These are phyloP conservation scores for Lachnellula occidentalis DNA, from an alignment of 2,329 filamentous ascomycete species.

Conservation along the genomic window DNA sequence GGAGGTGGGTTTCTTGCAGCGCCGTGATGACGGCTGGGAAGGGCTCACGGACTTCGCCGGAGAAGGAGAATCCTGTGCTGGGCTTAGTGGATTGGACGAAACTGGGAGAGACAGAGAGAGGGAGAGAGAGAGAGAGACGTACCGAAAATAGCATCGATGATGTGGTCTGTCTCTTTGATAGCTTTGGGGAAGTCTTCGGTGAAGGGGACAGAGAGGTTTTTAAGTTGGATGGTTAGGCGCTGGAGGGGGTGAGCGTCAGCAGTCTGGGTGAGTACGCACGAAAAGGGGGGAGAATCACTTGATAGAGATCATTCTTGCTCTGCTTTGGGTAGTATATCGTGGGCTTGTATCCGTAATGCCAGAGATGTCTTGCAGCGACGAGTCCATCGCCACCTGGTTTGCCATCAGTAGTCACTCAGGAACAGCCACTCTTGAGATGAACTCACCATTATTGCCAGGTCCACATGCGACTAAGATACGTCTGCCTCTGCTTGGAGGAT, in stretches of 20 bases:
- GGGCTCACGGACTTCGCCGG: slow-evolving; percentile 85
- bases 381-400: slow-evolving; percentile 79
- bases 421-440: neutral
- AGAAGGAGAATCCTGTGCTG: slow-evolving; percentile 75
- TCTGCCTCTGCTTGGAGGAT: slow-evolving; percentile 66
- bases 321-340: slow-evolving; percentile 91
- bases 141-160: slow-evolving; percentile 94
- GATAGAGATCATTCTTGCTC: slow-evolving; percentile 83
- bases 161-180: slow-evolving; percentile 64
- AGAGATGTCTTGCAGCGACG: slow-evolving; percentile 86
- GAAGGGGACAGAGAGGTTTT: slow-evolving; percentile 78
- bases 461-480: slow-evolving; percentile 86
- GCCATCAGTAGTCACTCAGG: neutral
- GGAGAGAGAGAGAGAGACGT: slow-evolving; percentile 18
- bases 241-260: slow-evolving; percentile 31
- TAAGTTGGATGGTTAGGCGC: slow-evolving; percentile 79
- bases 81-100: slow-evolving; percentile 10
- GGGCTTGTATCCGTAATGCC: slow-evolving; percentile 86
- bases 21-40: slow-evolving; percentile 77
- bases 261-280: neutral
- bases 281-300: slow-evolving; percentile 44
- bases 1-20: slow-evolving; percentile 65
- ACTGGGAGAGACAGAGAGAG: neutral
- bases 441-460: slow-evolving; percentile 65
- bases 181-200: slow-evolving; percentile 70